Base-by-base conservation (phyloP, 805 yeast genomes). In the Blastobotrys chiropterorum region DNA sequence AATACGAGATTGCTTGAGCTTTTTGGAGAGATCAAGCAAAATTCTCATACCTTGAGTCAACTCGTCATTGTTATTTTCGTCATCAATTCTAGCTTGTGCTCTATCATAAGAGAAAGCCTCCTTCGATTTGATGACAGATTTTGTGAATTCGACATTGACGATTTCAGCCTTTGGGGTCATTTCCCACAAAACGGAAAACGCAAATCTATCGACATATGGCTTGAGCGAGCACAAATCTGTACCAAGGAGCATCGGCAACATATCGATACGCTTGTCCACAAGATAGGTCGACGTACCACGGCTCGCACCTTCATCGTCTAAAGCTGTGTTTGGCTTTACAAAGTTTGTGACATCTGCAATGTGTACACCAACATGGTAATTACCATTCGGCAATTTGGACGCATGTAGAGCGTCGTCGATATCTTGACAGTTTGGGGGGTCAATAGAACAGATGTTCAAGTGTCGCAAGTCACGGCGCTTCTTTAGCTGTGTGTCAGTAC, bases 321-420 rank as follows among this genome's bases (percentile, higher is more conserved):
- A 75, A 0, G 98, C 83, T 2, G 97, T 89, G 56, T 83, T 85
- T 0, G 99, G 85, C 68, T 90, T 89, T 45, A 94, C 99, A 64
- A 94, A 94, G 71, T 94, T 96, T 1, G 98, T 88, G 30, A 94
- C 99, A 71, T 94, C 99, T 7, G 99, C 99, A 72, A 94, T 94
- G 65, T 94, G 99, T 30, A 94, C 99, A 64, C 99, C 99, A 52
- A 94, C 96, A 67, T 94, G 96, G 74, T 80, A 90, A 66, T 92
- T 88, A 0, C 99, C 99, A 67, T 94, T 94, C 1, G 96, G 90
- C 47, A 94, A 75, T 50, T 67, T 66, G 56, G 78, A 73, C 0
- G 98, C 98, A 65, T 94, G 99, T 47, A 94, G 74, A 1, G 99
- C 99, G 73, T 94, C 97, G 73, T 94, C 99, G 62, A 94, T 94